A percentile compares a stretch with the other conserved stretches of the same genome.
These are phyloP conservation scores for Microbotryum silenes-acaulis DNA, from an alignment of 1,284 basidiomycete genomes.

Conservation along the genomic window DNA sequence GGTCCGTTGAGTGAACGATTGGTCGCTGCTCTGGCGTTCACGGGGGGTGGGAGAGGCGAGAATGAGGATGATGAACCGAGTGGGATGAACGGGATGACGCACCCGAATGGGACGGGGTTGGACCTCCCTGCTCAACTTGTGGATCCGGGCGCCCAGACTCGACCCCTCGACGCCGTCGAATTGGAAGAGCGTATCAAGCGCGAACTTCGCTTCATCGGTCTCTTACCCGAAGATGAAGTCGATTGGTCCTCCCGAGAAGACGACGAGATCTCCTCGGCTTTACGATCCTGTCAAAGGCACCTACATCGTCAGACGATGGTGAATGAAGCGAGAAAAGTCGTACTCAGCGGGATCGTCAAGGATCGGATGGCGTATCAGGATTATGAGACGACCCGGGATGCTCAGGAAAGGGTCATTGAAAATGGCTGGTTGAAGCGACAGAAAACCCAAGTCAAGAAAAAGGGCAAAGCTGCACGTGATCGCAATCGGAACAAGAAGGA, in stretches of 20 bases:
- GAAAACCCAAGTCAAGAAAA: slow-evolving; percentile 38
- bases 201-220: slow-evolving; percentile 48
- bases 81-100: neutral
- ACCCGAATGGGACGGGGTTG: neutral
- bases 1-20: slow-evolving; percentile 66
- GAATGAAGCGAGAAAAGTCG: slow-evolving; percentile 73
- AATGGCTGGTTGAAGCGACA: slow-evolving; percentile 45
- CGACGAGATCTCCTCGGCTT: slow-evolving; percentile 82
- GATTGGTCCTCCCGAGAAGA: slow-evolving; percentile 60
- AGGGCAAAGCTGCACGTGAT: slow-evolving; percentile 40
- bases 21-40: slow-evolving; percentile 38
- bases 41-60: slow-evolving; percentile 45
- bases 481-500: slow-evolving; percentile 49
- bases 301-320: slow-evolving; percentile 64
- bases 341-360: slow-evolving; percentile 67
- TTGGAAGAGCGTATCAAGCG: slow-evolving; percentile 49
- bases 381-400: slow-evolving; percentile 68
- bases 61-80: slow-evolving; percentile 4
- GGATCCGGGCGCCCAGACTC: neutral
- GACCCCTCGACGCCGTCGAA: slow-evolving; percentile 45
- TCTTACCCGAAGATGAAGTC: slow-evolving; percentile 46
- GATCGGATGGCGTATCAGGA: slow-evolving; percentile 84
- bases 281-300: slow-evolving; percentile 79
- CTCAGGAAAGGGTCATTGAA: slow-evolving; percentile 71
- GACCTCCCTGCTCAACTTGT: too few species aligned